Base-by-base conservation (phyloP, 2,329 filamentous ascomycete species). In the Sarocladium oryzae region DNA sequence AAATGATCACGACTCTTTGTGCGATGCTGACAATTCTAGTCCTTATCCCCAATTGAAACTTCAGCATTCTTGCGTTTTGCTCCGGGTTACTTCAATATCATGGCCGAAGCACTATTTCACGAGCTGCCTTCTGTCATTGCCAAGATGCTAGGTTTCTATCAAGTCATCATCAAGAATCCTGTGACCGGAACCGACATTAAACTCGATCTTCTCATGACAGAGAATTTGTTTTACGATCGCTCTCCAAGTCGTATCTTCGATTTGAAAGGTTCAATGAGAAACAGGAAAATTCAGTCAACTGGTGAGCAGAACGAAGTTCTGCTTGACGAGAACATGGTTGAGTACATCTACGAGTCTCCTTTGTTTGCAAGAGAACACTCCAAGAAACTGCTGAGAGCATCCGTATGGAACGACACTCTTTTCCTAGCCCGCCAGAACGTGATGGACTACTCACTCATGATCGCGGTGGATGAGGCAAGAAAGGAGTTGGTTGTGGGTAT, bases 361-460 rank as follows among this genome's bases (percentile, higher is more conserved):
- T 78, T 99, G 15, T 99, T 99, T 66, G 86, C 92, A 9, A 84
- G 95, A 43, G 93, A 99, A 66, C 92, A 99, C 69, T 92, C 89
- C 21, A 96, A 96, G 73, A 96, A 95, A 65, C 78, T 97, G 11
- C 80, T 99, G 28, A 83, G 89, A 55, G 88, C 88, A 50, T 93
- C 88, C 9, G 91, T 99, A 2, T 97, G 90, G 84, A 99, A 99
- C 64, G 95, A 99, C 65, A 99, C 95, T 1, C 75, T 99, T 24
- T 99, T 97, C 72, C 72, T 99, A 50, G 90, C 88, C 45, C 84
- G 90, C 35, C 92, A 97, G 63, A 93, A 97, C 61, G 93, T 99
- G 51, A 99, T 99, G 93, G 93, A 99, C 69, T 99, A 99, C 71
- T 93, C 87, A 21, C 79, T 99, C 40, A 99, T 99, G 93, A 91